Evolutionary conservation across 2,329 filamentous ascomycete genomes (phyloP).

Genomic region (Chaetomiaceae sp.): DNA sequence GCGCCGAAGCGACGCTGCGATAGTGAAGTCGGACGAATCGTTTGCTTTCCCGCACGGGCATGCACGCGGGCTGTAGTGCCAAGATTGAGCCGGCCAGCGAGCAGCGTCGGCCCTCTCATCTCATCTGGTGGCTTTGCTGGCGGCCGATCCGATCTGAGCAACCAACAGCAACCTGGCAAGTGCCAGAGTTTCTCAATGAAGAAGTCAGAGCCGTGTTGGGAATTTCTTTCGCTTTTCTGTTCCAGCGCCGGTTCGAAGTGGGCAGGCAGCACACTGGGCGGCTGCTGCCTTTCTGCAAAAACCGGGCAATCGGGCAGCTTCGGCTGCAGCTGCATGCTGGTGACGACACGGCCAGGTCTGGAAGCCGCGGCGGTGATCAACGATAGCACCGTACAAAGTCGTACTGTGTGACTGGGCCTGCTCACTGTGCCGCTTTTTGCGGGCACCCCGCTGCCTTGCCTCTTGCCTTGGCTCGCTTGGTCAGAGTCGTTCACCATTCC

Average conservation of each 20-base stretch:
- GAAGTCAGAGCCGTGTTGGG: too few species aligned
- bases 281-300: constrained; percentile 12
- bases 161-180: too few species aligned
- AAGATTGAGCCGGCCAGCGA: neutral
- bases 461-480: too few species aligned
- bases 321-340: constrained; percentile 19
- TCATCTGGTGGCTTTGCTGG: constrained; percentile 3
- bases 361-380: neutral
- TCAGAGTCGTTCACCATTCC: too few species aligned
- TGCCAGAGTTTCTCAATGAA: too few species aligned
- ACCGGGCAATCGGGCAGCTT: constrained; percentile 19
- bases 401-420: too few species aligned
- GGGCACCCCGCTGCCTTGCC: too few species aligned
- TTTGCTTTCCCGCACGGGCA: constrained; percentile 5
- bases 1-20: constrained; percentile 9
- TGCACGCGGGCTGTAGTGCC: neutral
- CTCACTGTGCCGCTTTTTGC: too few species aligned
- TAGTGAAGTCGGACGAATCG: constrained; percentile 7
- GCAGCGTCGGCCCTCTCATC: neutral
- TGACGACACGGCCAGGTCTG: neutral
- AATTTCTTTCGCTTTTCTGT: neutral
- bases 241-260: too few species aligned
- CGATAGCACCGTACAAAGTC: neutral
- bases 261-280: too few species aligned
- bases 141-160: too few species aligned